Conservation (phyloP, 2,329 filamentous ascomycete genomes). For the Neofusicoccum cordaticola region DNA sequence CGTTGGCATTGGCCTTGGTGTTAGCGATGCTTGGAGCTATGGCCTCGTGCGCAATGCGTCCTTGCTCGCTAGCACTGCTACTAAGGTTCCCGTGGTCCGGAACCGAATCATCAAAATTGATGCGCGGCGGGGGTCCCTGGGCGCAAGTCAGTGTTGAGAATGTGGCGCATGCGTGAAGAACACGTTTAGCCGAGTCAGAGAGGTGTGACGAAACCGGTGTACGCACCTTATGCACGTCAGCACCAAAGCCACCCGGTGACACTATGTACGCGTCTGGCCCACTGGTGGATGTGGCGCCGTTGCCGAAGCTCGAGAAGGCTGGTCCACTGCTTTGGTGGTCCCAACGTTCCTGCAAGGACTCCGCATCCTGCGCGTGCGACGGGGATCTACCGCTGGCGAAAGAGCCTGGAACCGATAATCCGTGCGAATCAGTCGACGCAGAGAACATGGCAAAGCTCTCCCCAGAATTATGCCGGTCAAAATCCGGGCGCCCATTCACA, state of each 20-base stretch:
- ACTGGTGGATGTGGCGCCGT: constrained; percentile 15
- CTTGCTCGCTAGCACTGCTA: constrained; percentile 10
- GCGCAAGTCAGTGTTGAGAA: constrained; percentile 12
- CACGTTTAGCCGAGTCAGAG: neutral
- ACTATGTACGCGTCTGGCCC: constrained; percentile 15
- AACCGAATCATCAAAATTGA: constrained; percentile 15
- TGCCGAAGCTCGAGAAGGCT: constrained; percentile 35
- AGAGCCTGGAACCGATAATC: constrained; percentile 52
- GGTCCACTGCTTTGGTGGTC: constrained; percentile 20
- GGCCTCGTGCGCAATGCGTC: constrained; percentile 7
- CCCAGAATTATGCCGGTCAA: constrained; percentile 55
- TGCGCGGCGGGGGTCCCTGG: constrained; percentile 15
- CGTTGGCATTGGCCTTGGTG: neutral
- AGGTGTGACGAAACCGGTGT: constrained; percentile 13
- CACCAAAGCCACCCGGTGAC: constrained; percentile 5
- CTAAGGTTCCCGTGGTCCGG: constrained; percentile 14
- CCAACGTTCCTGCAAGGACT: constrained; percentile 30
- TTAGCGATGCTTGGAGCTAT: constrained; percentile 7
- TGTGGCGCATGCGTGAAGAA: constrained; percentile 16
- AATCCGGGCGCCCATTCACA: constrained; percentile 34
- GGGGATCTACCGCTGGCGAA: constrained; percentile 37
- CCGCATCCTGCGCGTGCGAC: constrained; percentile 27
- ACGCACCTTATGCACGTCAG: constrained; percentile 18
- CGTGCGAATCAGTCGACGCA: constrained; percentile 57
- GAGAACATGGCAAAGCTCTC: constrained; percentile 65